Base-by-base conservation (phyloP, 179 eudicot genomes). In the Nepenthes alata region DNA sequence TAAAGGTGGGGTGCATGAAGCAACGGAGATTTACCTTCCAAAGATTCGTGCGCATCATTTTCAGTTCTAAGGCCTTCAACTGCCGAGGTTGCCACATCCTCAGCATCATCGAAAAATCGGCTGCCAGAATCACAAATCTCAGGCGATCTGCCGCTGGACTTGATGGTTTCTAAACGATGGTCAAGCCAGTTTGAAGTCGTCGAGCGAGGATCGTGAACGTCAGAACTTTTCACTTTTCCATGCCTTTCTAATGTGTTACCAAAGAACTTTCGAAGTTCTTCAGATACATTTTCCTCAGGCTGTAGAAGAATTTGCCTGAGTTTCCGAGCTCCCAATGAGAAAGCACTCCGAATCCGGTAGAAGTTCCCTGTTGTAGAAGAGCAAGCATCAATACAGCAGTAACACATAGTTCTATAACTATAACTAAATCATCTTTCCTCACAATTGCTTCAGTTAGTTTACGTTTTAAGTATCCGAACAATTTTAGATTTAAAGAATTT, bases 281-380 rank as follows among this genome's bases (percentile, higher is more conserved):
- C 79, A 47, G 79, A 73, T 49, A 94, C 71, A 49, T 67, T 60
- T 37, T 81, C 80, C 68, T 79, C 79, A 14, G 86, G 80, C 68
- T 67, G 86, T 65, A 66, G 35, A 65, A 94, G 80, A 60, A 90
- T 84, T 74, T 67, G 83, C 41, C 82, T 84, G 16, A 94, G 96
- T 62, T 87, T 87, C 47, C 80, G 75, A 63, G 97, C 96, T 55
- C 97, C 99, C 63, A 71, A 90, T 1, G 85, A 65, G 67, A 94
- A 85, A 63, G 99, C 99, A 64, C 97, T 87, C 66, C 86, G 78
- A 71, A 94, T 90, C 54, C 99, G 85, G 62, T 68, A 83, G 70
- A 85, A 94, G 61, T 85, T 94, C 37, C 99, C 99, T 94, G 68
- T 11, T 6, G 11, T 10, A 50, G 53, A 13, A 11, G 15, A 50